These are phyloP conservation scores for Candida sp. DNA, from an alignment of 1,139 yeast genomes.

Conservation along the genomic window DNA sequence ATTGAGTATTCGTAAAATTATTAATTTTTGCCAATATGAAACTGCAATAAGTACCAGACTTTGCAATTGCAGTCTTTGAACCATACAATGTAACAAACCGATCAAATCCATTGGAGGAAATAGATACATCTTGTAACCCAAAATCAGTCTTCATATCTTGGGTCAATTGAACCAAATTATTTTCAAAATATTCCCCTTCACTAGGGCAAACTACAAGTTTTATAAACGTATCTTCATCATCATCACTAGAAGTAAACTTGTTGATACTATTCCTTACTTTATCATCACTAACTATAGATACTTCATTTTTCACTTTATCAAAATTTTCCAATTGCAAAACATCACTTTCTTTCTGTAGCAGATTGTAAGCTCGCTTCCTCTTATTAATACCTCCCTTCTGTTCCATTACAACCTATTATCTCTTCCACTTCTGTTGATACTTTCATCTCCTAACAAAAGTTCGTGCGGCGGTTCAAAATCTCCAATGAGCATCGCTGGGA, in stretches of 20 bases:
- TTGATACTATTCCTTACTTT: constrained; percentile 15
- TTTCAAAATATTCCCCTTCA: constrained; percentile 24
- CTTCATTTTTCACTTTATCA: background rate
- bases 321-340: background rate
- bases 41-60: constrained; percentile 19
- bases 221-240: constrained; percentile 5
- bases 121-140: constrained; percentile 15
- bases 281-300: constrained; percentile 14
- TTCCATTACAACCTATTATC: background rate
- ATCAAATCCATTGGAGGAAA: constrained; percentile 20
- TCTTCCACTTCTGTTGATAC: background rate
- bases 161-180: constrained; percentile 7
- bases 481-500: background rate
- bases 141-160: constrained; percentile 14
- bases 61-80: constrained; percentile 14
- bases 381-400: constrained; percentile 1
- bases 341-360: background rate
- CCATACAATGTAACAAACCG: constrained; percentile 27
- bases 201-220: constrained; percentile 21
- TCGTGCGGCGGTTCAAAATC: background rate
- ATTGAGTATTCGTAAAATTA: constrained; percentile 16
- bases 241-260: constrained; percentile 1
- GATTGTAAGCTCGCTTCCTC: background rate
- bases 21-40: constrained; percentile 23
- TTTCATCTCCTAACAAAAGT: background rate